Percentiles rank a stretch among this genome's conserved stretches.
Evolutionary conservation across 2,329 filamentous ascomycete genomes (phyloP).

Genomic region (Scytalidium lignicola): DNA sequence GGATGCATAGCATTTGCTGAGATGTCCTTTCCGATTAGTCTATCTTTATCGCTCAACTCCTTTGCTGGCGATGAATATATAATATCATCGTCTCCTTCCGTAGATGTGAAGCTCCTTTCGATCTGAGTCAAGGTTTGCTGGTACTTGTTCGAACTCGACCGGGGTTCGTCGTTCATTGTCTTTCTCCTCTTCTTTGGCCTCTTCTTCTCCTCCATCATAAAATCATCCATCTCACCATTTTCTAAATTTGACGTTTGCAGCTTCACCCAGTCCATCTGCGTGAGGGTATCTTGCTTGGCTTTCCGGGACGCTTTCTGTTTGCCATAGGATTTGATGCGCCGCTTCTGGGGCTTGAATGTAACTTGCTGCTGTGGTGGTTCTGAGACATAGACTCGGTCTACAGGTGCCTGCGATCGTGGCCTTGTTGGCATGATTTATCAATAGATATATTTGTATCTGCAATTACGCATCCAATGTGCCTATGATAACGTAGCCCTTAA

Average conservation of each 20-base stretch:
- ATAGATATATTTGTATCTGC: too few species aligned
- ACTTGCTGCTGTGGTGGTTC: constrained; percentile 18
- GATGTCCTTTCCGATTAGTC: background rate
- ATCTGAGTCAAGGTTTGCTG: constrained; percentile 26
- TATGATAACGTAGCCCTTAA: too few species aligned
- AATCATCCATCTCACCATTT: constrained; percentile 5
- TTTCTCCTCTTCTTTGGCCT: constrained; percentile 18
- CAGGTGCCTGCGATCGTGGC: constrained; percentile 16
- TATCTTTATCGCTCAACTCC: background rate
- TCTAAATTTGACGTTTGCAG: constrained; percentile 3
- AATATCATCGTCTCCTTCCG: constrained; percentile 8
- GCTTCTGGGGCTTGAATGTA: constrained; percentile 16
- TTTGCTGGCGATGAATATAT: background rate
- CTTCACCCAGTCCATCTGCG: constrained; percentile 22
- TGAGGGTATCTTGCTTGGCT: constrained; percentile 22
- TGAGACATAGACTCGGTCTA: constrained; percentile 21
- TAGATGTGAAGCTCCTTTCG: constrained; percentile 16
- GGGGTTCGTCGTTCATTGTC: constrained; percentile 14
- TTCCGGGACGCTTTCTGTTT: constrained; percentile 13
- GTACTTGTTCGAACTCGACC: constrained; percentile 12
- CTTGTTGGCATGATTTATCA: constrained; percentile 15
- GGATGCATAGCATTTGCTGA: constrained; percentile 12
- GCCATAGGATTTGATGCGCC: constrained; percentile 19
- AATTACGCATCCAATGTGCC: too few species aligned
- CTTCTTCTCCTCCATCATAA: constrained; percentile 13